These are phyloP conservation scores for Globisporangium iwayamae DNA, from an alignment of 352 stramenopile species.

Conservation along the genomic window DNA sequence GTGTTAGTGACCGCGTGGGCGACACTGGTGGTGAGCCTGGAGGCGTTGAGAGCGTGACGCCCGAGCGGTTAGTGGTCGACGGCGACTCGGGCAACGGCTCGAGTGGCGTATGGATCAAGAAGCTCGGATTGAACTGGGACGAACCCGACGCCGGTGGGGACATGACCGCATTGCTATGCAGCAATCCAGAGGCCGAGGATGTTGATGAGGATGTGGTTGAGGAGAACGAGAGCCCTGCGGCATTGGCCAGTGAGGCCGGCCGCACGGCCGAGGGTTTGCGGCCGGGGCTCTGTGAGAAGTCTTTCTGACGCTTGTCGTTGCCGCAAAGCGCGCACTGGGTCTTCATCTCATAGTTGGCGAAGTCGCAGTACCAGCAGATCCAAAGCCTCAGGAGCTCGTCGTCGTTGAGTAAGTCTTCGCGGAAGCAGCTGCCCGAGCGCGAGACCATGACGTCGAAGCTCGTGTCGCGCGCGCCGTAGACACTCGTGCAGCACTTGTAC, in stretches of 20 bases:
- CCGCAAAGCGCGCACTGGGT: slow-evolving; percentile 43
- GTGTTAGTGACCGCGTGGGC: background rate
- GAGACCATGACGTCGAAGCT: slow-evolving; percentile 25
- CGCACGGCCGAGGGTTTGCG: slow-evolving; percentile 28
- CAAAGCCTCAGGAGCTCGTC: slow-evolving; percentile 49
- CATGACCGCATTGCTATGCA: background rate
- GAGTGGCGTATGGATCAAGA: slow-evolving; percentile 14
- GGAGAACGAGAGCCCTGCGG: slow-evolving; percentile 27
- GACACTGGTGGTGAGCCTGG: slow-evolving; percentile 11
- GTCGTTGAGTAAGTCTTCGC: slow-evolving; percentile 46
- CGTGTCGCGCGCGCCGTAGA: slow-evolving; percentile 13
- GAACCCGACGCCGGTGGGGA: slow-evolving; percentile 4
- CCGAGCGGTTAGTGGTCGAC: slow-evolving; percentile 10
- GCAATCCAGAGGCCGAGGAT: background rate
- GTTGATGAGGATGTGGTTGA: slow-evolving; percentile 19
- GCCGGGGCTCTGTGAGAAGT: slow-evolving; percentile 16
- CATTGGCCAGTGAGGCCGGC: slow-evolving; percentile 26
- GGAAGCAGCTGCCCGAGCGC: slow-evolving; percentile 30
- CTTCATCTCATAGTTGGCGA: slow-evolving; percentile 62
- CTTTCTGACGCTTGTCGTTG: slow-evolving; percentile 33
- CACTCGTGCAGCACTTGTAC: slow-evolving; percentile 22
- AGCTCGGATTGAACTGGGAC: slow-evolving; percentile 12
- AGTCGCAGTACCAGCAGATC: slow-evolving; percentile 52
- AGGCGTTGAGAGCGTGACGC: background rate
- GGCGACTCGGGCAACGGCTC: slow-evolving; percentile 18